These are phyloP conservation scores for Proliferodiscus dingleyae DNA, from an alignment of 2,329 filamentous ascomycete genomes.

Conservation along the genomic window DNA sequence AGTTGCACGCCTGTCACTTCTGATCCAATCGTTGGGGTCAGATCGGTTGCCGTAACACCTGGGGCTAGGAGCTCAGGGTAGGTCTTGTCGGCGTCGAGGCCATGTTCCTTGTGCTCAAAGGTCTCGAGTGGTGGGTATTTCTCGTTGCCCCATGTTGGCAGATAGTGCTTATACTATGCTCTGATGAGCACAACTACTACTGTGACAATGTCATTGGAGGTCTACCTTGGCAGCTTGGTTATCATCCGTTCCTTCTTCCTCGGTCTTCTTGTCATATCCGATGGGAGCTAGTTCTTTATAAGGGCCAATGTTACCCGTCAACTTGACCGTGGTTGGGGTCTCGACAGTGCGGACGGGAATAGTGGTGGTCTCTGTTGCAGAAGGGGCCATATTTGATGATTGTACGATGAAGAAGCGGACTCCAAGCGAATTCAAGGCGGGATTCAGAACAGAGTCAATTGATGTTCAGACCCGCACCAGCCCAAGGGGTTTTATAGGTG, in stretches of 20 bases:
- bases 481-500: no score
- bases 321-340: slow-evolving; percentile 13
- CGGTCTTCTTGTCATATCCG: slow-evolving; percentile 26
- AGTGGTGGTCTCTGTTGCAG: slow-evolving; percentile 25
- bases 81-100: slow-evolving; percentile 65
- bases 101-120: slow-evolving; percentile 71
- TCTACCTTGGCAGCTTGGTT: slow-evolving; percentile 26
- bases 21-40: slow-evolving; percentile 70
- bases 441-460: no score
- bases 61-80: slow-evolving; percentile 63
- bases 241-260: slow-evolving; percentile 27
- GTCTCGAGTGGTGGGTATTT: slow-evolving; percentile 60
- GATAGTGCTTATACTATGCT: slow-evolving; percentile 61
- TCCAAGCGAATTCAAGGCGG: background rate
- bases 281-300: slow-evolving; percentile 30
- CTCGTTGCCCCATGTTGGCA: slow-evolving; percentile 63
- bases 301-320: slow-evolving; percentile 22
- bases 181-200: background rate
- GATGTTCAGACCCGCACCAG: no score
- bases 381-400: slow-evolving; percentile 25
- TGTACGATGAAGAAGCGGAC: background rate
- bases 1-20: slow-evolving; percentile 69
- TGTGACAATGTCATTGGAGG: background rate
- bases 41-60: slow-evolving; percentile 48
- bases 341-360: slow-evolving; percentile 12